Base-by-base conservation (phyloP, 2,329 filamentous ascomycete species). In the Magnaporthiopsis incrustans region DNA sequence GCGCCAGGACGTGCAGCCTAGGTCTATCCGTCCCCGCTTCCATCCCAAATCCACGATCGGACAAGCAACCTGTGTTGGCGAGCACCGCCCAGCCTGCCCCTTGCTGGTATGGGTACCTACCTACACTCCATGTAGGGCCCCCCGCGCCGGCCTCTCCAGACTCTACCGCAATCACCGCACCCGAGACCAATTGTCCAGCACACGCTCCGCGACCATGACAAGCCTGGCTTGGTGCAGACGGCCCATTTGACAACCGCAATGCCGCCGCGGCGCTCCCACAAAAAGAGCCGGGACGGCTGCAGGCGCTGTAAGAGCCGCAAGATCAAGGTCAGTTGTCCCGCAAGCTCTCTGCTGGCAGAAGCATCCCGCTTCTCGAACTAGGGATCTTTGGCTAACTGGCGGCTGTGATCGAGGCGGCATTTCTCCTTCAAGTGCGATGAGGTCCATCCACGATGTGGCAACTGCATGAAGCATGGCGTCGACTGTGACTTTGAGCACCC, bases 281-380 rank as follows among this genome's bases (percentile, higher is more conserved):
- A 88, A 72, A 90, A 89, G 77, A 89, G 85, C 64, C 82, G 87
- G 68, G 82, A 86, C 62, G 87, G 87, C 59, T 90, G 87, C 70
- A 80, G 82, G 67, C 78, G 84, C 65, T 90, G 87, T 75, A 90
- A 89, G 76, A 78, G 79, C 64, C 79, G 87, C 66, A 89, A 89
- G 74, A 88, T 90, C 71, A 90, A 90, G 83, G 86, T 87, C 75
- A 61, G 68, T 30, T n/a, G 14, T 2, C 30, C 57, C 5, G 10
- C 18, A 10, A 7, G 38, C 38, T 62, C 53, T 30, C 27, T 57
- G 35, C n/a, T 30, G 57, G 25, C n/a, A 10, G 25, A 57, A 30
- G 32, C 38, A 26, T 26, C 26, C 25, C 26, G 60, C 26, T 38
- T 38, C 18, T 50, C 35, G 33, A 26, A n/a, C 6, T 22, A n/a